These are phyloP conservation scores for Hippophae gyantsensis DNA, from an alignment of 306 rosid species.

Conservation along the genomic window DNA sequence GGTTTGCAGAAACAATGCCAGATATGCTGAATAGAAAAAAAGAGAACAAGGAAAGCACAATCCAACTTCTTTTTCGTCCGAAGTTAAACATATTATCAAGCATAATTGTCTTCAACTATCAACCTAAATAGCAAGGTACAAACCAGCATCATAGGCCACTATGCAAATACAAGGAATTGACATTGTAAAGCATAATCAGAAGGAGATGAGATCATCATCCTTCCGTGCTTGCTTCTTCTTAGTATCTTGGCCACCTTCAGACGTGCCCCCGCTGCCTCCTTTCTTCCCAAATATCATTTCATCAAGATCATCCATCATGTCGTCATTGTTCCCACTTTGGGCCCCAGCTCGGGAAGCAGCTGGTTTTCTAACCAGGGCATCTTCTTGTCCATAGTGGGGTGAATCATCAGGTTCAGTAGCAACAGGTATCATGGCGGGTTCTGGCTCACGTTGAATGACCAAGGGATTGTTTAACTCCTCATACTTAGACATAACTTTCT, in stretches of 20 bases:
- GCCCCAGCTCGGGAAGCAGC: conserved; percentile 45
- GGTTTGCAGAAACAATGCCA: conserved; percentile 13
- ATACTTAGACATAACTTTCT: conserved; percentile 65
- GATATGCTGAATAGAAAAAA: background rate
- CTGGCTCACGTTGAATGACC: conserved; percentile 40
- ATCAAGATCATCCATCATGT: conserved; percentile 98
- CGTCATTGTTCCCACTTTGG: conserved; percentile 66
- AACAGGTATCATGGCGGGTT: conserved; percentile 97
- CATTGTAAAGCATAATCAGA: conserved; percentile 29
- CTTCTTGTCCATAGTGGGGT: conserved; percentile 49
- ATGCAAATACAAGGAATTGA: conserved; percentile 15
- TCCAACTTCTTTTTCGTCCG: background rate
- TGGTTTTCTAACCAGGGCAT: conserved; percentile 66
- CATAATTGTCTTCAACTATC: conserved; percentile 12
- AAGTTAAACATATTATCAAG: conserved; percentile 3
- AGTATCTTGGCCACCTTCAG: conserved; percentile 43
- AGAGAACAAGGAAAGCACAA: background rate
- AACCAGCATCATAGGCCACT: conserved; percentile 6
- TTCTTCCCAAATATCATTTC: conserved; percentile 97
- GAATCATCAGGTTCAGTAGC: conserved; percentile 94
- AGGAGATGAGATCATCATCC: conserved; percentile 82
- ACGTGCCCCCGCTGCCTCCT: conserved; percentile 48
- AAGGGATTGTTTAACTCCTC: conserved; percentile 61
- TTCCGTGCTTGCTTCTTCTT: conserved; percentile 66
- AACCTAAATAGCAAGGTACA: conserved; percentile 19